Percentiles rank a stretch among this genome's conserved stretches.
phyloP scores from a whole-genome alignment of 1,139 yeast species.

The Yamadazyma atmosphaerica region DNA sequence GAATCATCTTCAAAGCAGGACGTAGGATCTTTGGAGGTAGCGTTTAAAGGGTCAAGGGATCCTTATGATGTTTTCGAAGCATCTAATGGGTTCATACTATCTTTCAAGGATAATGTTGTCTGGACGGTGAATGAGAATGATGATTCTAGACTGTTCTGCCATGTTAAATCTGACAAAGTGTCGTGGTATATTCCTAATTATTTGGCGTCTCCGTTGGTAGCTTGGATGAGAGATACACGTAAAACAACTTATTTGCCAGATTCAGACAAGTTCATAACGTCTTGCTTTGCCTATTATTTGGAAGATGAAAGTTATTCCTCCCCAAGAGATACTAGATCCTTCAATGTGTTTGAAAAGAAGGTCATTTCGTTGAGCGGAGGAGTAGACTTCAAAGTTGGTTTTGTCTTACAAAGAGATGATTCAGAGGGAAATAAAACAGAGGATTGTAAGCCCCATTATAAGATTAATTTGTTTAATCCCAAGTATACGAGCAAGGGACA shows the following conservation, averaged over 20 bases:
- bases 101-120: slow-evolving; percentile 37
- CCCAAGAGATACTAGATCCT: neutral
- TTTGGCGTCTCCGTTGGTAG: slow-evolving; percentile 54
- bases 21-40: slow-evolving; percentile 52
- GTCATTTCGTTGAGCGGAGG: slow-evolving; percentile 64
- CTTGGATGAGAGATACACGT: slow-evolving; percentile 58
- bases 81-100: slow-evolving; percentile 42
- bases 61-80: slow-evolving; percentile 43
- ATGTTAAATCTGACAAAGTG: slow-evolving; percentile 37
- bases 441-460: slow-evolving; percentile 68
- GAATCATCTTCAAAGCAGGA: neutral
- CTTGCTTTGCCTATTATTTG: slow-evolving; percentile 55
- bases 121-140: slow-evolving; percentile 45
- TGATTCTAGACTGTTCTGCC: slow-evolving; percentile 38
- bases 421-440: slow-evolving; percentile 43
- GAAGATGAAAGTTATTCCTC: slow-evolving; percentile 19
- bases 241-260: slow-evolving; percentile 46
- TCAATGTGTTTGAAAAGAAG: slow-evolving; percentile 39
- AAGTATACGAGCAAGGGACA: slow-evolving; percentile 44
- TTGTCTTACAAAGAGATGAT: slow-evolving; percentile 52
- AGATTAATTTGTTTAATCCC: slow-evolving; percentile 65
- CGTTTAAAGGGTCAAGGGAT: slow-evolving; percentile 49
- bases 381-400: slow-evolving; percentile 56
- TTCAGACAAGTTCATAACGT: slow-evolving; percentile 41
- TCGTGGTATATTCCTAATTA: slow-evolving; percentile 61